A percentile compares a stretch with the other conserved stretches of the same genome.
Evolutionary conservation across 257 asterid genomes (phyloP).

Genomic region (Solanum peruvianum): DNA sequence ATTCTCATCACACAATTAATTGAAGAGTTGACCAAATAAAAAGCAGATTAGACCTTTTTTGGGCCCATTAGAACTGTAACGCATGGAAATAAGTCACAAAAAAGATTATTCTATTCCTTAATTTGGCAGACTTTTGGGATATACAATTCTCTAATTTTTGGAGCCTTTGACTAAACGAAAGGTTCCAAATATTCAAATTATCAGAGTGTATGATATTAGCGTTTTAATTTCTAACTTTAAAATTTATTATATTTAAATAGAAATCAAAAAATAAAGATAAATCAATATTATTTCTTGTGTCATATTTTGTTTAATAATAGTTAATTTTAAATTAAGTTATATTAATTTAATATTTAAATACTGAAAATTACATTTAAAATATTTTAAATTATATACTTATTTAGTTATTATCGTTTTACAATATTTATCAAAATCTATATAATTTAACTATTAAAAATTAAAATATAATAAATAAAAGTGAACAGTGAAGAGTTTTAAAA

Average conservation of each 20-base stretch:
- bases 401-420: no score
- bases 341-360: no score
- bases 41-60: neutral
- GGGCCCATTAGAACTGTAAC: neutral
- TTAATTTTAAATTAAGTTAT: no score
- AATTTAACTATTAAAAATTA: no score
- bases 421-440: no score
- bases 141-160: conserved; percentile 1
- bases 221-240: neutral
- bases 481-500: no score
- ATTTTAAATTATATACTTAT: no score
- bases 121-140: neutral
- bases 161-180: neutral
- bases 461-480: no score
- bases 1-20: conserved; percentile 8
- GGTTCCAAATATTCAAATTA: neutral
- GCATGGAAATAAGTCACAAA: neutral
- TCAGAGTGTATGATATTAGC: neutral
- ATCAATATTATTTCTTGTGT: no score
- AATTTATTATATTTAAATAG: fast-evolving
- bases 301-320: no score
- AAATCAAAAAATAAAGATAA: neutral
- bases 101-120: neutral
- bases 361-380: no score
- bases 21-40: conserved; percentile 31